Evolutionary conservation across 805 yeast species (phyloP).

Genomic region (Candida yuanshanica): DNA sequence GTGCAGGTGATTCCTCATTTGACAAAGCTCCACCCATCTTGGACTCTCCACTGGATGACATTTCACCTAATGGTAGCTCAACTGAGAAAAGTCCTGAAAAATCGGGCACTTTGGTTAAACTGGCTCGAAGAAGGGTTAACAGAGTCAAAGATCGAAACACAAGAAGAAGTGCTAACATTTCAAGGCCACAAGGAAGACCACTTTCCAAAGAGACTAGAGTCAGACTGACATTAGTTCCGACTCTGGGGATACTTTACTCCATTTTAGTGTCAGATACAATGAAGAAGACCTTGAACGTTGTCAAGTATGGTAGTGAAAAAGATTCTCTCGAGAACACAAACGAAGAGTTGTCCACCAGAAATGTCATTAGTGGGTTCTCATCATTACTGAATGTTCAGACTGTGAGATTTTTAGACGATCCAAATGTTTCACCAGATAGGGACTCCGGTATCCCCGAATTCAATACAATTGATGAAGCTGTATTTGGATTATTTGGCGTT

Average conservation of each 20-base stretch:
- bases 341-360: slow-evolving; percentile 18
- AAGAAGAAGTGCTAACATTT: slow-evolving; percentile 4
- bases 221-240: slow-evolving; percentile 41
- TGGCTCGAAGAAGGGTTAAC: slow-evolving; percentile 22
- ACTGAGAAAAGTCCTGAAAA: slow-evolving; percentile 5
- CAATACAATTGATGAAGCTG: slow-evolving; percentile 40
- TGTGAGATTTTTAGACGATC: slow-evolving; percentile 24
- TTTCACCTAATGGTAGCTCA: neutral
- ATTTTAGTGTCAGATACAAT: slow-evolving; percentile 30
- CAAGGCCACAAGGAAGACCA: slow-evolving; percentile 34
- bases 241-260: slow-evolving; percentile 38
- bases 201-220: slow-evolving; percentile 47
- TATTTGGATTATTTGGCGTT: slow-evolving; percentile 35
- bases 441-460: slow-evolving; percentile 31
- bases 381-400: slow-evolving; percentile 17
- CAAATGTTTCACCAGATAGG: slow-evolving; percentile 27
- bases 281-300: slow-evolving; percentile 19
- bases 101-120: slow-evolving; percentile 14
- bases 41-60: neutral
- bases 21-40: neutral
- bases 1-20: neutral
- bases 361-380: slow-evolving; percentile 18
- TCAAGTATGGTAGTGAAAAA: slow-evolving; percentile 16
- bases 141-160: slow-evolving; percentile 17
- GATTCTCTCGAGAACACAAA: slow-evolving; percentile 11